phyloP scores from a whole-genome alignment of 1,139 yeast species.

The Blastobotrys elegans region DNA sequence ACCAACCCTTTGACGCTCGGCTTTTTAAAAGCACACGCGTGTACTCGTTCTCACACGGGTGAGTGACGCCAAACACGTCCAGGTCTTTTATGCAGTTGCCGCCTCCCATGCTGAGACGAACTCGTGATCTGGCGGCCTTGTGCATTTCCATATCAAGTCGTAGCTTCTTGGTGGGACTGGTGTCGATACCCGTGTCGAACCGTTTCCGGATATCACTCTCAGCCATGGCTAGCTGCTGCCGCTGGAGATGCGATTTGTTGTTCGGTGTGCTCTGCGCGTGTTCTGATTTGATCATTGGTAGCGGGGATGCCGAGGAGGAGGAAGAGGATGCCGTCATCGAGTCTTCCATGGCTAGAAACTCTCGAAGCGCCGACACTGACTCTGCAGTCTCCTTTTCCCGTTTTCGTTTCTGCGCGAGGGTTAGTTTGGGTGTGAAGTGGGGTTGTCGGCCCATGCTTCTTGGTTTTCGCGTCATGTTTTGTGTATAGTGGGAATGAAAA shows the following conservation, averaged over 20 bases:
- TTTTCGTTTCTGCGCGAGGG: too few species aligned
- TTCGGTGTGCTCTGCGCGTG: too few species aligned
- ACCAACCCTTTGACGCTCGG: slow-evolving; percentile 3
- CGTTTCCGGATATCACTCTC: neutral
- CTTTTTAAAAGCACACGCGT: neutral
- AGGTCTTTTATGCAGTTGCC: neutral
- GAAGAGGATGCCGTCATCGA: too few species aligned
- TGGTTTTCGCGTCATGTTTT: too few species aligned
- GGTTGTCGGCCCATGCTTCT: too few species aligned
- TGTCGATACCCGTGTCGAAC: neutral
- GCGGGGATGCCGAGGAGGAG: too few species aligned
- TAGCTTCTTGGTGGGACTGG: slow-evolving; percentile 3
- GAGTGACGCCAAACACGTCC: neutral
- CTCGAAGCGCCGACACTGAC: neutral
- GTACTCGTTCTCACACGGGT: neutral
- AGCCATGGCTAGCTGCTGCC: neutral
- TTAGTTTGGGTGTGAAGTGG: too few species aligned
- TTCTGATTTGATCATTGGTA: too few species aligned
- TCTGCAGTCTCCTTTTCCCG: too few species aligned
- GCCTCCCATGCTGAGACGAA: neutral
- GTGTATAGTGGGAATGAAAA: too few species aligned
- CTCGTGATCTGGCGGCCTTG: neutral
- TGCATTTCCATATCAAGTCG: neutral
- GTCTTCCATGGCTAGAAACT: too few species aligned
- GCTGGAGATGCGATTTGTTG: too few species aligned